These are phyloP conservation scores for Stagonosporopsis rhizophila DNA, from an alignment of 2,329 filamentous ascomycete species.

Conservation along the genomic window DNA sequence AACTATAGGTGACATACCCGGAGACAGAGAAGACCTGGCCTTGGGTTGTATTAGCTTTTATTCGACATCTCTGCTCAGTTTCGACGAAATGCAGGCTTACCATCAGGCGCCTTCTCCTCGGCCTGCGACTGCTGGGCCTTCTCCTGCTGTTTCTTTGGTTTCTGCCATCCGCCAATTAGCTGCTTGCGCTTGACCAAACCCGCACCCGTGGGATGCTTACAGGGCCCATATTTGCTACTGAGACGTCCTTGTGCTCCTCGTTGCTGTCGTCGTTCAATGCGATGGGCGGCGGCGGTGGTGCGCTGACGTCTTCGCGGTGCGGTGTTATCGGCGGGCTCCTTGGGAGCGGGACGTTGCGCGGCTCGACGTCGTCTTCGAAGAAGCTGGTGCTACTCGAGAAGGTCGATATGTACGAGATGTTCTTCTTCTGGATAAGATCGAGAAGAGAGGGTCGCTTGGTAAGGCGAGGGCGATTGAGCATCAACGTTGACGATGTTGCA, in stretches of 20 bases:
- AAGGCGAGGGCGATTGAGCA: constrained; percentile 66
- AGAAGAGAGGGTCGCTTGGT: constrained; percentile 67
- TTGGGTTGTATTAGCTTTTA: constrained; percentile 43
- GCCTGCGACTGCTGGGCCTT: constrained; percentile 47
- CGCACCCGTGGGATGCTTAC: constrained; percentile 35
- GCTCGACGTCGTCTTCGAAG: constrained; percentile 39
- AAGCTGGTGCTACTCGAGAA: constrained; percentile 27
- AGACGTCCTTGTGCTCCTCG: constrained; percentile 16
- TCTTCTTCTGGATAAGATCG: constrained; percentile 64
- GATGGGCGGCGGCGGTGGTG: constrained; percentile 34
- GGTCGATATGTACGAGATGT: constrained; percentile 56
- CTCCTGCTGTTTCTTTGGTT: constrained; percentile 47
- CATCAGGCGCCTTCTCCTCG: constrained; percentile 53
- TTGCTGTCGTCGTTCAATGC: constrained; percentile 28
- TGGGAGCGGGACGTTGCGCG: constrained; percentile 46
- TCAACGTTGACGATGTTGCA: constrained; percentile 37
- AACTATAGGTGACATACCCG: constrained; percentile 54
- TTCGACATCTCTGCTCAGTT: not conserved
- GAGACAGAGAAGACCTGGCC: constrained; percentile 75
- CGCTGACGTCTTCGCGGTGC: constrained; percentile 35
- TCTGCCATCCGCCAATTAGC: constrained; percentile 42
- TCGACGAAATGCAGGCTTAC: not conserved
- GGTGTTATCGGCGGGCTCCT: constrained; percentile 43
- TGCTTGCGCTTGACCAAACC: constrained; percentile 15
- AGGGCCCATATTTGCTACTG: constrained; percentile 46